A percentile compares a stretch with the other conserved stretches of the same genome.
Conservation (phyloP, 2,329 filamentous ascomycete genomes). For the Plenodomus biglobosus region DNA sequence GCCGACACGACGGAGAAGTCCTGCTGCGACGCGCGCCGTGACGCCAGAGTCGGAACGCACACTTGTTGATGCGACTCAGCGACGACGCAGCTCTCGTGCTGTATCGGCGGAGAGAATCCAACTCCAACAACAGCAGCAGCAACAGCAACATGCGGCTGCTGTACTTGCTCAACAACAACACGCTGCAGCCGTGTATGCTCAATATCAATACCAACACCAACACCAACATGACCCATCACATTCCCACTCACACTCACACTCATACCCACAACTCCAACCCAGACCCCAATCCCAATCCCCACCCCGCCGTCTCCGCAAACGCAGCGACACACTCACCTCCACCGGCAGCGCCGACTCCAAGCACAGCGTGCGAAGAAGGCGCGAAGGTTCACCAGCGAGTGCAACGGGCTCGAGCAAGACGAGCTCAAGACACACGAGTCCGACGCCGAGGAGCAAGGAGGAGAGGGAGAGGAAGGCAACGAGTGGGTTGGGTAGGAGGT, state of each 20-base stretch:
- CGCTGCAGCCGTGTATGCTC: background rate
- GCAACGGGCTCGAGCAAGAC: slow-evolving; percentile 10
- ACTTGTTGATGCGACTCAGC: slow-evolving; percentile 2
- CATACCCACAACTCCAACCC: slow-evolving; percentile 1
- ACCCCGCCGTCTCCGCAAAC: slow-evolving; percentile 19
- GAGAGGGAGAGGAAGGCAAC: slow-evolving; percentile 6
- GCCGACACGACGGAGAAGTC: slow-evolving; percentile 7
- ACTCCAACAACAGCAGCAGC: background rate
- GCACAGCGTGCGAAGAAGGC: slow-evolving; percentile 3
- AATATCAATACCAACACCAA: background rate
- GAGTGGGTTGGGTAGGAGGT: slow-evolving; percentile 13
- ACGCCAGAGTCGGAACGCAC: slow-evolving; percentile 3
- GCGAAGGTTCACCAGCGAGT: slow-evolving; percentile 8
- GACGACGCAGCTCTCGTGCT: slow-evolving; percentile 1
- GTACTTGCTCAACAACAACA: background rate
- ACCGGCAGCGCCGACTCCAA: slow-evolving; percentile 14
- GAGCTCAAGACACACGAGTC: slow-evolving; percentile 13
- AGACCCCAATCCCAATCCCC: slow-evolving; percentile 5
- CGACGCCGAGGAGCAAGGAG: slow-evolving; percentile 8
- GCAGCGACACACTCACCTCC: slow-evolving; percentile 26
- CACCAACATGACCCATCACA: background rate
- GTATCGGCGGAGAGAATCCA: background rate
- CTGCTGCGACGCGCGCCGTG: slow-evolving; percentile 2
- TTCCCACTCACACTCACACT: background rate
- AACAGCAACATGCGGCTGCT: slow-evolving; percentile 1